phyloP scores from a whole-genome alignment of 2,329 filamentous ascomycete genomes.

The Exophiala mesophila region DNA sequence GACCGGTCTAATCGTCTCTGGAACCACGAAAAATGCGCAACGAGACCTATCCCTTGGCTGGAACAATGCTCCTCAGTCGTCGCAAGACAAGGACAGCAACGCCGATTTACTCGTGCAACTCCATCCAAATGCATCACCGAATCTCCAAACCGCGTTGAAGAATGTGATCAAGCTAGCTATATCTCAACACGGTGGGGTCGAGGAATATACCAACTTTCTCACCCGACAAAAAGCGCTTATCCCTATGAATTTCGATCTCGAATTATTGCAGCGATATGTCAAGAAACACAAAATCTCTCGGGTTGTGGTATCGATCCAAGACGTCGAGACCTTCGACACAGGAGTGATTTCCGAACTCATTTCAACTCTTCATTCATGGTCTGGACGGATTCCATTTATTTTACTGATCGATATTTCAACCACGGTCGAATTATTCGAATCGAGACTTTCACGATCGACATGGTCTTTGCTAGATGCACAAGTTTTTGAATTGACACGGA shows the following conservation, averaged over 20 bases:
- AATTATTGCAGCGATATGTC: constrained; percentile 41
- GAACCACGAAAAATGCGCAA: constrained; percentile 9
- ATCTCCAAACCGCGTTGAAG: constrained; percentile 43
- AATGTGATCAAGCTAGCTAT: constrained; percentile 42
- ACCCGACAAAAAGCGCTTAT: constrained; percentile 37
- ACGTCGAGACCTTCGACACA: constrained; percentile 46
- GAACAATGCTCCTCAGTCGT: constrained; percentile 2
- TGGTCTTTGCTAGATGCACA: constrained; percentile 50
- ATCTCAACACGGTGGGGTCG: constrained; percentile 35
- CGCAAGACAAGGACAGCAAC: constrained; percentile 5
- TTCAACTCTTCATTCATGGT: constrained; percentile 51
- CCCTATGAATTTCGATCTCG: constrained; percentile 43
- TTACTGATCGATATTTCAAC: constrained; percentile 59
- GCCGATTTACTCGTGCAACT: constrained; percentile 37
- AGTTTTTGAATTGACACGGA: constrained; percentile 45
- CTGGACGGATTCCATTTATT: constrained; percentile 56
- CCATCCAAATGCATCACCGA: constrained; percentile 42
- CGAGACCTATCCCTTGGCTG: constrained; percentile 11
- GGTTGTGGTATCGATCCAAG: constrained; percentile 41
- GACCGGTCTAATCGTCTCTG: constrained; percentile 20
- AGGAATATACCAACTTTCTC: constrained; percentile 37
- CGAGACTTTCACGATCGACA: constrained; percentile 50
- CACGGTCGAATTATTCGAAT: constrained; percentile 57
- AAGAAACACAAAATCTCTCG: constrained; percentile 34
- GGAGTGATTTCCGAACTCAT: constrained; percentile 42